Evolutionary conservation across 129 eudicot genomes (phyloP).

Genomic region (Lonicera japonica): DNA sequence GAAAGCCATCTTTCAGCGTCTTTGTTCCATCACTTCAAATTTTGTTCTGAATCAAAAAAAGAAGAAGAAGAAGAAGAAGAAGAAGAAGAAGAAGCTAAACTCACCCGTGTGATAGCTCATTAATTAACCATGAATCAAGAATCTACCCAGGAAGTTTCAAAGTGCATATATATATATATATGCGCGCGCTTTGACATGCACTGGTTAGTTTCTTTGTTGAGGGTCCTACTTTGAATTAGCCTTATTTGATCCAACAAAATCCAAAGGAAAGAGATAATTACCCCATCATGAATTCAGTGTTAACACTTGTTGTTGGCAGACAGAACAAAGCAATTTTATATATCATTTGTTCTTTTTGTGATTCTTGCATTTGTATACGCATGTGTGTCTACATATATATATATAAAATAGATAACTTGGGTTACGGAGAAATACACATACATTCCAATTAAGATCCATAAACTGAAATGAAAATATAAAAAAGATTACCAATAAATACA

Average conservation of each 20-base stretch:
- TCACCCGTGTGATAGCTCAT: conserved; percentile 57
- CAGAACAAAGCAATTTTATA: conserved; percentile 2
- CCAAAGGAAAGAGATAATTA: conserved; percentile 42
- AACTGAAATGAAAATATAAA: no score
- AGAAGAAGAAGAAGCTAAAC: no score
- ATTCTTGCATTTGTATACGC: conserved; percentile 1
- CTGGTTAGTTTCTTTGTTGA: conserved; percentile 21
- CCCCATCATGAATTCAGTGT: conserved; percentile 7
- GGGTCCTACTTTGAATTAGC: conserved; percentile 36
- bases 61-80: no score
- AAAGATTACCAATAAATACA: no score
- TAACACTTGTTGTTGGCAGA: conserved; percentile 5
- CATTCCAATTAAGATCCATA: background rate
- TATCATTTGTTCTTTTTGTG: conserved; percentile 8
- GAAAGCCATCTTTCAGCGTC: conserved; percentile 39
- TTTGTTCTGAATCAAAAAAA: conserved; percentile 26
- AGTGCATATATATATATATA: conserved; percentile 20
- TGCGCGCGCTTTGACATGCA: conserved; percentile 29
- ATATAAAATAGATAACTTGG: background rate
- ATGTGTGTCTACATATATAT: background rate
- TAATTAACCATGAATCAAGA: conserved; percentile 26
- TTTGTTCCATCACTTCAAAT: conserved; percentile 33
- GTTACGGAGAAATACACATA: no score
- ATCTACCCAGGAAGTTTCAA: conserved; percentile 31
- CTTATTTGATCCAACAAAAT: conserved; percentile 57